Conservation (phyloP, 805 yeast genomes). For the Metschnikowia orientalis region DNA sequence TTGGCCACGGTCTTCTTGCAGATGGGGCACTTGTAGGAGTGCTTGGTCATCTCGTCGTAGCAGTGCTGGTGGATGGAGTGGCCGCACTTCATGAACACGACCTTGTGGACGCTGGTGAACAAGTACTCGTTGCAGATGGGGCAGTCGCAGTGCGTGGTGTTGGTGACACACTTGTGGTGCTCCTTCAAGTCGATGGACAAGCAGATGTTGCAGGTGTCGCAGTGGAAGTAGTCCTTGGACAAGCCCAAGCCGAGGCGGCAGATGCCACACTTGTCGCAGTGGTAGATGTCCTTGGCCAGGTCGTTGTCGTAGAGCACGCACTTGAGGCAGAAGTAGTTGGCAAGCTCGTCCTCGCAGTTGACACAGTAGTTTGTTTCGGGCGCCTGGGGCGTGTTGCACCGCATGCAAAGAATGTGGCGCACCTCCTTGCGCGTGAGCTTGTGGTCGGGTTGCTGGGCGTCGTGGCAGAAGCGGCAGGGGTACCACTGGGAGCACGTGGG, state of each 20-base stretch:
- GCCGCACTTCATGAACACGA: slow-evolving; percentile 91
- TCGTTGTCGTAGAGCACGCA: slow-evolving; percentile 86
- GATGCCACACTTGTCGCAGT: slow-evolving; percentile 89
- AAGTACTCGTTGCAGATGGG: slow-evolving; percentile 90
- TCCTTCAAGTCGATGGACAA: slow-evolving; percentile 72
- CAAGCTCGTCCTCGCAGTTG: slow-evolving; percentile 62
- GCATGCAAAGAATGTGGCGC: slow-evolving; percentile 73
- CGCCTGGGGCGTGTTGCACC: slow-evolving; percentile 68
- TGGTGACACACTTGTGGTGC: slow-evolving; percentile 78
- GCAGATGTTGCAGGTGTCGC: slow-evolving; percentile 86
- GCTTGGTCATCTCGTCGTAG: slow-evolving; percentile 74
- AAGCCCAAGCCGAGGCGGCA: slow-evolving; percentile 87
- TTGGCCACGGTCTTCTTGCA: slow-evolving; percentile 81
- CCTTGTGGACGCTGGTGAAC: slow-evolving; percentile 76
- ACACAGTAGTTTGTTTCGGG: slow-evolving; percentile 66
- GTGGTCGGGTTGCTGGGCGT: slow-evolving; percentile 53
- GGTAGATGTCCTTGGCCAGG: slow-evolving; percentile 74
- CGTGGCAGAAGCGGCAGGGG: slow-evolving; percentile 85
- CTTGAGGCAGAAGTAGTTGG: slow-evolving; percentile 69
- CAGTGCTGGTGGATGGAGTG: slow-evolving; percentile 89
- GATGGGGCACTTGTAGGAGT: slow-evolving; percentile 85
- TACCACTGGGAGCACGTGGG: slow-evolving; percentile 70
- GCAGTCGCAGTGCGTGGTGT: slow-evolving; percentile 86
- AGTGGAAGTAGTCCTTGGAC: slow-evolving; percentile 87
- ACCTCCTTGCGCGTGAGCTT: slow-evolving; percentile 54